These are phyloP conservation scores for Cladorrhinum sp. DNA, from an alignment of 2,329 filamentous ascomycete species.

Conservation along the genomic window DNA sequence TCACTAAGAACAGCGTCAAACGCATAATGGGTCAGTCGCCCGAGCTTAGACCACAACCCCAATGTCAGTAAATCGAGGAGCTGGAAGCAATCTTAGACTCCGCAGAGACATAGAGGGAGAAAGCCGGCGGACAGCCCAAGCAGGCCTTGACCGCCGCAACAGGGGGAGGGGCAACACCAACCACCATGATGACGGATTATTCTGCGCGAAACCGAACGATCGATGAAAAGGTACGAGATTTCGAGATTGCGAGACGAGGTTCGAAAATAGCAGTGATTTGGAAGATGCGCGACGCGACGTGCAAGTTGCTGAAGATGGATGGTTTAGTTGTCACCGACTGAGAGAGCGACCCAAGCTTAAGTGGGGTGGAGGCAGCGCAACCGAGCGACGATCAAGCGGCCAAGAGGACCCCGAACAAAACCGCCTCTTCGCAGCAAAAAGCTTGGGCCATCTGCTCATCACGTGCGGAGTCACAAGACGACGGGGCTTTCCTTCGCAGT, in stretches of 20 bases:
- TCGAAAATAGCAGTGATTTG: not conserved
- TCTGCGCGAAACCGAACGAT: conserved; percentile 4
- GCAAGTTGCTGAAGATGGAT: conserved; percentile 7
- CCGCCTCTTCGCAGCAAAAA: not conserved
- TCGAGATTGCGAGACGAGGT: not conserved
- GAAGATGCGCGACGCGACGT: not conserved
- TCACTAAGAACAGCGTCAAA: conserved; percentile 91
- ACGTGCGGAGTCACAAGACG: conserved; percentile 18
- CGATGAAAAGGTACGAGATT: not conserved
- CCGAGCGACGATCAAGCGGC: conserved; percentile 1
- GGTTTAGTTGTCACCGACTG: not conserved
- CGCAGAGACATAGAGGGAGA: conserved; percentile 23
- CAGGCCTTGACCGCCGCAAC: not conserved
- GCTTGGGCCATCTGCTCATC: conserved; percentile 11
- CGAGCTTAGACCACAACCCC: conserved; percentile 75
- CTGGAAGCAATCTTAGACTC: conserved; percentile 46
- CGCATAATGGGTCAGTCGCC: conserved; percentile 88
- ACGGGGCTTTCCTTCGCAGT: not conserved
- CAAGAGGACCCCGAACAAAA: conserved; percentile 5
- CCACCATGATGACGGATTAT: conserved; percentile 30
- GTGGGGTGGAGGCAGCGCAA: conserved; percentile 11
- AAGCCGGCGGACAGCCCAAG: conserved; percentile 14
- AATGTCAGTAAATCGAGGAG: conserved; percentile 67
- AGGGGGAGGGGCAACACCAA: conserved; percentile 23
- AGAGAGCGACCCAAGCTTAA: not conserved